Base-by-base conservation (phyloP, 305 asterid species). In the Fraxinus baroniana region DNA sequence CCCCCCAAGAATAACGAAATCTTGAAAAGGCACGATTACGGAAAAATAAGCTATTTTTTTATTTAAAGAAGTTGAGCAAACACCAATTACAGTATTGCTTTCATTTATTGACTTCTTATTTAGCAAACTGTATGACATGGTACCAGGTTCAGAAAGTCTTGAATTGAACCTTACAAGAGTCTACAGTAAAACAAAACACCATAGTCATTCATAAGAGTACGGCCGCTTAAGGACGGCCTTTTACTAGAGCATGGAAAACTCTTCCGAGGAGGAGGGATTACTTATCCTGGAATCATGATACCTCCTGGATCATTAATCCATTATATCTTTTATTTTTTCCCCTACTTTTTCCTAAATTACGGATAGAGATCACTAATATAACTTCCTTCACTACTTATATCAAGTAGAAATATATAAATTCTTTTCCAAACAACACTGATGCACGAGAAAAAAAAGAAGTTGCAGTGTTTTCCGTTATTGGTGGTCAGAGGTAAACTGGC, bases 221-320 rank as follows among this genome's bases (percentile, higher is more conserved):
- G 62, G 74, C 82, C 35, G 55, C 24, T 66, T 46, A 68, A 79
- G 77, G 12, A 74, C 60, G 49, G 62, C 81, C 70, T 73, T 35
- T 26, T 18, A 28, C 76, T 62, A 13, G 77, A 77, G 80, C 78
- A 36, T 37, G 26, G 81, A 13, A 41, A 13, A 41, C 18, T 55
- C 76, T 60, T 81, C 66, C n/a, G 46, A 49, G 78, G 52, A 52
- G 71, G 39, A 33, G 24, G 80, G 37, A 78, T 78, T 62, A 64
- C 66, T 74, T 74, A 81, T 79, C 64, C 74, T 75, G 78, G 55
- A 76, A 78, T 78, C 78, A 83, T 35, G 77, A 46, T 28, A 74
- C 84, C 76, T 57, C 74, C 24, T 46, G 75, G 44, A 79, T 57
- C 44, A 82, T 62, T 62, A 62, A 24, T 18, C 68, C 33, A 22